Base-by-base conservation (phyloP, 345 rosid species). In the Noccaea caerulescens region DNA sequence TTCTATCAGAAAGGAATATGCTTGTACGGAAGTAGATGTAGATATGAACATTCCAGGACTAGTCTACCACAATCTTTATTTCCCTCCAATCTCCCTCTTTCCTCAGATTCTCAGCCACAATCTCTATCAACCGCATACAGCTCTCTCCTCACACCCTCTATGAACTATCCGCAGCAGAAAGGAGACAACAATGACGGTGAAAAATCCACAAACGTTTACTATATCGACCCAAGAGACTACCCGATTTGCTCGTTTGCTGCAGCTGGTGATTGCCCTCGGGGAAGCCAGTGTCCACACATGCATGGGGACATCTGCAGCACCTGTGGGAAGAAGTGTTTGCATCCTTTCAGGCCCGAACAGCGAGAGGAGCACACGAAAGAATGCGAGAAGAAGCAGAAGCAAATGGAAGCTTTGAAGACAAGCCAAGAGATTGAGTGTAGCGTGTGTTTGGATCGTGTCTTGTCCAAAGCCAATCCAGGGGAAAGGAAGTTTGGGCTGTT, bases 1-100 rank as follows among this genome's bases (percentile, higher is more conserved):
- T 94, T 76, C 70, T 89, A 94, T 78, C 99, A 94, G 76, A 94
- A 88, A 79, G 97, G 99, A 36, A 66, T 80, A 14, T 94, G 98
- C 72, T 80, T 82, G 2, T 91, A 85, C 49, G 99, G 96, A 49
- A 84, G 86, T 70, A 84, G 96, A 58, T 94, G 99, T 79, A 78
- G 97, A 80, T 88, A 91, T 68, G 89, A 89, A 50, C 99, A 94
- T 69, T 81, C 79, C 43, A 89, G 79, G 44, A 69, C 81, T 71
- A 78, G 85, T 62, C 79, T 72, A 10, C 43, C 81, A 8, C 83
- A 84, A 23, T 75, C 80, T 30, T 36, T 75, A 10, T 88, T 91
- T 43, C 78, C 88, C 1, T 81, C 86, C 45, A 46, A 72, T 10
- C 42, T 79, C 60, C 72, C 78, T 58, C 64, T 59, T 41, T 49